phyloP scores from a whole-genome alignment of 306 rosid species.

The Fragaria ananassa region DNA sequence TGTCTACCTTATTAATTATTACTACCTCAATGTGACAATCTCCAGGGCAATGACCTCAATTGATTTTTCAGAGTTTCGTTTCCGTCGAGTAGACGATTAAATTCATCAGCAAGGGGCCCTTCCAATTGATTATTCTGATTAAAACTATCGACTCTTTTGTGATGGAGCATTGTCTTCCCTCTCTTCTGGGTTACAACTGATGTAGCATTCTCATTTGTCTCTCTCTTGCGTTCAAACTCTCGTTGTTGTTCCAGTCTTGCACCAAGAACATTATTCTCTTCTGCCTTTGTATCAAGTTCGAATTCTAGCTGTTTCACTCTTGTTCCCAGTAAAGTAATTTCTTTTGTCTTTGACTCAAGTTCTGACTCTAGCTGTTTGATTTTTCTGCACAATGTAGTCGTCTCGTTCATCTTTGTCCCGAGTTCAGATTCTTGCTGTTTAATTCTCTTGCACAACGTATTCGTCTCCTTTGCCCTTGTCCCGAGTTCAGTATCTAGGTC shows the following conservation, averaged over 20 bases:
- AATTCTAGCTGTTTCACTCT: conserved; percentile 3
- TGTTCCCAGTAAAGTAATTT: neutral
- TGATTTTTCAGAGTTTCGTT: neutral
- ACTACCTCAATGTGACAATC: neutral
- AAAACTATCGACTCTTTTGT: neutral
- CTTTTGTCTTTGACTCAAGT: neutral
- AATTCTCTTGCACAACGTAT: neutral
- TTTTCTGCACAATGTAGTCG: neutral
- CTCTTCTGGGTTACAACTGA: neutral
- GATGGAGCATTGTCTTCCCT: neutral
- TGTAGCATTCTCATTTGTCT: neutral
- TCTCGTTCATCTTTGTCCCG: neutral
- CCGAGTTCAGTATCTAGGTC: neutral
- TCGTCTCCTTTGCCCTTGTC: neutral
- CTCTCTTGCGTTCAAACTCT: neutral
- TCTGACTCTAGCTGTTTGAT: neutral
- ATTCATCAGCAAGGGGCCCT: neutral
- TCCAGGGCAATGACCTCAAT: neutral
- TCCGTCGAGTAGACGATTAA: neutral
- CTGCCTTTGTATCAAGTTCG: neutral
- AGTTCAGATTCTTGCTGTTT: conserved; percentile 3
- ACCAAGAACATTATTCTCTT: neutral
- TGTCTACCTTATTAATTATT: neutral
- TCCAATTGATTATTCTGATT: neutral
- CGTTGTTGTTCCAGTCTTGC: neutral